Conservation (phyloP, 2,329 filamentous ascomycete genomes). For the Hymenotorrendiella dingleyae region DNA sequence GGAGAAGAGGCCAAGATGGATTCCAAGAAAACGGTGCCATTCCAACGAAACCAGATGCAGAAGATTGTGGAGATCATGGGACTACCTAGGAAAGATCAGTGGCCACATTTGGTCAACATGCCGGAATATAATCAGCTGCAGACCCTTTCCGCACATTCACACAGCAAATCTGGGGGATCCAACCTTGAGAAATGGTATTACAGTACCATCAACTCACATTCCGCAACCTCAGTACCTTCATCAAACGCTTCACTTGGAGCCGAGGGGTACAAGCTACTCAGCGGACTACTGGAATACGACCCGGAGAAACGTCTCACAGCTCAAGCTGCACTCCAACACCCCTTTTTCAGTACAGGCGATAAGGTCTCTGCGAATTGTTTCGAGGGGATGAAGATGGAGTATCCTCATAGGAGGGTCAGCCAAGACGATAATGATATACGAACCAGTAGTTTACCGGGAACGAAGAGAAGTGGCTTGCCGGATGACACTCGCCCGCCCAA, state of each 20-base stretch:
- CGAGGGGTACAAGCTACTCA: slow-evolving; percentile 78
- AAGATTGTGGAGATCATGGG: slow-evolving; percentile 98
- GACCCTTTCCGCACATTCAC: slow-evolving; percentile 46
- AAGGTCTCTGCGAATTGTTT: slow-evolving; percentile 80
- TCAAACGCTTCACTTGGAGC: slow-evolving; percentile 51
- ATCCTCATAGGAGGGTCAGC: slow-evolving; percentile 83
- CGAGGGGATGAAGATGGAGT: slow-evolving; percentile 80
- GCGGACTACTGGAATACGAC: slow-evolving; percentile 85
- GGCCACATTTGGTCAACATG: slow-evolving; percentile 80
- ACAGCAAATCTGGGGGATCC: slow-evolving; percentile 30
- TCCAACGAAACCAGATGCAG: slow-evolving; percentile 97
- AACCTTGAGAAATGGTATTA: slow-evolving; percentile 76
- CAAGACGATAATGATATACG: slow-evolving; percentile 95
- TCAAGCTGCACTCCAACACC: slow-evolving; percentile 79
- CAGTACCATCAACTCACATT: slow-evolving; percentile 57
- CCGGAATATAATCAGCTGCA: slow-evolving; percentile 74
- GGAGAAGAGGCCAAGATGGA: slow-evolving; percentile 99
- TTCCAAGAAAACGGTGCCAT: slow-evolving; percentile 93
- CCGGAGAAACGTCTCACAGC: slow-evolving; percentile 84
- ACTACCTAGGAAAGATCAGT: slow-evolving; percentile 78
- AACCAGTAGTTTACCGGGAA: slow-evolving; percentile 83
- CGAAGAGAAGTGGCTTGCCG: slow-evolving; percentile 78
- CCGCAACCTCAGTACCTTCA: slow-evolving; percentile 42
- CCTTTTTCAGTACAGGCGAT: slow-evolving; percentile 71
- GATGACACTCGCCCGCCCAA: slow-evolving; percentile 67